Percentiles rank a stretch among this genome's conserved stretches.
phyloP scores from a whole-genome alignment of 164 flowering plant genomes.

The Annona cherimola region DNA sequence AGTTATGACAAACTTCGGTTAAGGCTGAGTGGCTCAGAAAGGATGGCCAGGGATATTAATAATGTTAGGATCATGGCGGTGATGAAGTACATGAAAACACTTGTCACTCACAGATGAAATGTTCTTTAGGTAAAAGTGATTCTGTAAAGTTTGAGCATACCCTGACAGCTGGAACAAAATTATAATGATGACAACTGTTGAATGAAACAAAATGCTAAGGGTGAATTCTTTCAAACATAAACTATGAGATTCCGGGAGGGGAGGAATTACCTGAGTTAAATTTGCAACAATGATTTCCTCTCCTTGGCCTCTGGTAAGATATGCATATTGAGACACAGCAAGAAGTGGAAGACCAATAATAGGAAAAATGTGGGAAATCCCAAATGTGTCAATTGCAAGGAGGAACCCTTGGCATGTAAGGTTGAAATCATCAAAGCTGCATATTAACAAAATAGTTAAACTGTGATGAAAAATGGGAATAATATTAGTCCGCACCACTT shows the following conservation, averaged over 20 bases:
- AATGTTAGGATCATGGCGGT: background rate
- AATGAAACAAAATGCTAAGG: too few relatives aligned
- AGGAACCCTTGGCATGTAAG: constrained; percentile 81
- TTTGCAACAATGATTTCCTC: constrained; percentile 23
- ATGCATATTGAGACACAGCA: constrained; percentile 24
- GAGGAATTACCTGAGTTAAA: constrained; percentile 50
- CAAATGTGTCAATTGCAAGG: constrained; percentile 88
- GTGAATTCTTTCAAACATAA: background rate
- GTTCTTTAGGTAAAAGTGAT: background rate
- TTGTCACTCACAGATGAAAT: background rate
- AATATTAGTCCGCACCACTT: background rate
- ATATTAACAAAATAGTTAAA: constrained; percentile 8
- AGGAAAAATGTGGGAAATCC: constrained; percentile 78
- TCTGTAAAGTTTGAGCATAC: too few relatives aligned
- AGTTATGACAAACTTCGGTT: background rate
- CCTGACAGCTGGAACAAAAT: background rate
- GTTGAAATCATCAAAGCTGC: constrained; percentile 88
- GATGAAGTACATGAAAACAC: background rate
- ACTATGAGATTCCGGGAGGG: constrained; percentile 2
- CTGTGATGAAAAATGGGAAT: background rate
- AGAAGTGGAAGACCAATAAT: constrained; percentile 77
- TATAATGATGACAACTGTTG: too few relatives aligned
- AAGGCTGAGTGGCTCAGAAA: background rate
- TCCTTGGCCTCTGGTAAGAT: constrained; percentile 8
- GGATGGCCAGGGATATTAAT: background rate